Evolutionary conservation across 2,329 filamentous ascomycete genomes (phyloP), one percentile per base, ranked within the genome.

Genomic region (Fusarium temperatum): DNA sequence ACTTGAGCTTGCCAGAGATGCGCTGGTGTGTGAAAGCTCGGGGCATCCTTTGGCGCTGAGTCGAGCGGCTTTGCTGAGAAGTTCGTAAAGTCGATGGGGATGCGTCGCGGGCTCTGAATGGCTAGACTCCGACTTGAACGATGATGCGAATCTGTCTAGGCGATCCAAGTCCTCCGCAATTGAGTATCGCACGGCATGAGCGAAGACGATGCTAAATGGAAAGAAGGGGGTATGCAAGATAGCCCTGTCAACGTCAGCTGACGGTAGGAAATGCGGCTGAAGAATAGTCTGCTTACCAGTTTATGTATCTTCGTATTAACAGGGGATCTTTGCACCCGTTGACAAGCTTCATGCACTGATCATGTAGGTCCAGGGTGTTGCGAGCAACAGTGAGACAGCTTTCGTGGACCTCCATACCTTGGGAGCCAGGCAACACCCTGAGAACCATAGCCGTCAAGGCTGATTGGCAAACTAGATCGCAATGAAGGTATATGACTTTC

Each of bases 201-300:
- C 79, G 55, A 84, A 81, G 1, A 84, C 45, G 9, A 84, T 81
- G 51, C 78, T 83, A 56, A 83, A 84, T 5, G 83, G 78, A 4
- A 82, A 79, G 63, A 84, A 84, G 8, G 83, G 82, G 4, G 70
- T 77, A 24, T 83, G 77, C 4, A 83, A 53, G 8, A 84, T 74
- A 4, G 79, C 78, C 82, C 83, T 84, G 20, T 30, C 8, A n/a
- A 12, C 17, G 42, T 73, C 18, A 73, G 53, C 22, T 22, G 1
- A 20, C 50, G 42, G 32, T 8, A 36, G 10, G 4, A 15, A 36
- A 12, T 5, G n/a, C n/a, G 32, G 50, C n/a, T 36, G 20, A 39
- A 42, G 14, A 22, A n/a, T n/a, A 11, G 13, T 15, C 8, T 26
- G 63, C 70, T 67, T 61, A 79, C 81, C 82, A 84, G 41, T 79